These are phyloP conservation scores for Protoeuglena noctilucae DNA, from an alignment of 139 green algal genomes.

Conservation along the genomic window DNA sequence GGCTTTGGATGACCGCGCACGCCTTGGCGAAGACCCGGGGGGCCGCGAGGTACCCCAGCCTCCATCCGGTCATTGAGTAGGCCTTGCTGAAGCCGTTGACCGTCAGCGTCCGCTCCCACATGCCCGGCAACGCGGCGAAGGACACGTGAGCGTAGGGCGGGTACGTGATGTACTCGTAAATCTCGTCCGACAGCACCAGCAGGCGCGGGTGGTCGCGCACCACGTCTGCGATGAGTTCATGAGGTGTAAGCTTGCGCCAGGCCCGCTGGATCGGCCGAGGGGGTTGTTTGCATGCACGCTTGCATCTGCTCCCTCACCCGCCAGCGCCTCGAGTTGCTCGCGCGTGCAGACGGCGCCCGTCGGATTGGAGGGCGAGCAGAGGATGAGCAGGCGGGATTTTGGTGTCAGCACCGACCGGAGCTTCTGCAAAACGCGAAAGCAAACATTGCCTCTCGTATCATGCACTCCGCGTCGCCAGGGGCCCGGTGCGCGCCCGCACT, in stretches of 20 bases:
- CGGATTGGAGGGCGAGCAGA: conserved; percentile 94
- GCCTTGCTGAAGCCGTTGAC: conserved; percentile 95
- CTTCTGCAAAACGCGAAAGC: conserved; percentile 18
- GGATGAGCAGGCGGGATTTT: conserved; percentile 72
- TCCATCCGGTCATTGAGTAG: conserved; percentile 60
- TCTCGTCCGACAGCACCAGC: conserved; percentile 72
- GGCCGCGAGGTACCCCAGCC: conserved; percentile 89
- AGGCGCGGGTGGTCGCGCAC: conserved; percentile 57
- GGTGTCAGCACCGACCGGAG: conserved; percentile 61
- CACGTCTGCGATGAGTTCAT: background rate
- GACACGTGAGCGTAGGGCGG: conserved; percentile 54
- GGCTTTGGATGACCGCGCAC: conserved; percentile 67
- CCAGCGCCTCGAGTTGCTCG: conserved; percentile 14
- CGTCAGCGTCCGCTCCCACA: conserved; percentile 85
- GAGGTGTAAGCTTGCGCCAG: too few relatives aligned
- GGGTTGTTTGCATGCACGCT: background rate
- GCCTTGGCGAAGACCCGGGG: conserved; percentile 62
- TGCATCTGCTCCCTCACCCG: conserved; percentile 7
- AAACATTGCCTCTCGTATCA: too few relatives aligned
- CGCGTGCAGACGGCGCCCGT: conserved; percentile 73
- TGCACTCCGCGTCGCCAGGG: too few relatives aligned
- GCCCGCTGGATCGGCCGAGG: too few relatives aligned
- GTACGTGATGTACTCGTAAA: conserved; percentile 94
- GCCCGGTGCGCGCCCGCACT: too few relatives aligned
- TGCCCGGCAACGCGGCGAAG: conserved; percentile 66